Base-by-base conservation (phyloP, 306 rosid species). In the Mimosa pudica region DNA sequence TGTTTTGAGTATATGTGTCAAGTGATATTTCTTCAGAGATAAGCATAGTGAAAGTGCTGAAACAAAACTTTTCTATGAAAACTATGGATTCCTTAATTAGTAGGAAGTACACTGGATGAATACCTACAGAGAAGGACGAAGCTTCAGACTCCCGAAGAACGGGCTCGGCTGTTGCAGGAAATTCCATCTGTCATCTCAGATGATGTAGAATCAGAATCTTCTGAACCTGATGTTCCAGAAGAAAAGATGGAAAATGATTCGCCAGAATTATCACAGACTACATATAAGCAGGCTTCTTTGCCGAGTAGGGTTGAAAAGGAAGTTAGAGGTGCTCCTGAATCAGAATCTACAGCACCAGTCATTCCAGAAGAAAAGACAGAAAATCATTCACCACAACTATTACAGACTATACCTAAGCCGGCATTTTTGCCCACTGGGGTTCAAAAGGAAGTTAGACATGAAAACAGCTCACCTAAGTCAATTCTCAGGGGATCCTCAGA, bases 101-200 rank as follows among this genome's bases (percentile, higher is more conserved):
- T 81, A 44, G 80, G 82, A 80, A 75, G 81, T 84, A 94, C 93
- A 82, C 86, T 92, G 76, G 85, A 62, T 55, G 93, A 91, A 77
- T 90, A 90, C 82, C 82, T 94, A 61, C 90, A 82, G 54, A 92
- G 77, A 86, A 89, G 86, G 87, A 88, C 84, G 48, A 88, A 89
- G 85, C 97, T 94, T 71, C 86, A 88, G 78, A 83, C 64, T 78
- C 85, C 82, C 18, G 94, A 82, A 13, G 97, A 94, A 80, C 97
- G 87, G 76, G 82, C 84, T 45, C 86, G 91, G 46, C 73, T 94
- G 71, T 83, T 94, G 89, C 76, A 0, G 42, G 96, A 90, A 80
- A 47, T 89, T 73, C 98, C 98, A 20, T 72, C 73, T 87, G 92
- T 89, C 51, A 86, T 87, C 75, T 88, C 89, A 17, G 97, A 92